Conservation (phyloP, 768 basidiomycete species). For the Lentinula aciculospora region DNA sequence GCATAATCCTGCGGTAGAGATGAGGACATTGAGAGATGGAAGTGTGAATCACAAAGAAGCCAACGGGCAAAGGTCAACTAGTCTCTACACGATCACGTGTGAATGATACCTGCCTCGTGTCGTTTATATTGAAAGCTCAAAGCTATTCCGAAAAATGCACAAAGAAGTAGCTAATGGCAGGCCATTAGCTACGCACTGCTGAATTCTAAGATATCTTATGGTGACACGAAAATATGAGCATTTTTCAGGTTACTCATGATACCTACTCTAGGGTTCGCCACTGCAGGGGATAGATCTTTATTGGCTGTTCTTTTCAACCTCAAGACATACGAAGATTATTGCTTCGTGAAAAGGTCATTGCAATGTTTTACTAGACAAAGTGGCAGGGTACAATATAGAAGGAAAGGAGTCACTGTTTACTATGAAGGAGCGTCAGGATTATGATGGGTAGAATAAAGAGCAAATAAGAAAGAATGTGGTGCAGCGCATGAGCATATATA, state of each 20-base stretch:
- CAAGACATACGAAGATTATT: constrained; percentile 3
- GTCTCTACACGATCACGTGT: constrained; percentile 8
- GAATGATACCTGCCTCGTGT: not conserved
- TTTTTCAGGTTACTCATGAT: too few relatives aligned
- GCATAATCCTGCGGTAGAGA: not conserved
- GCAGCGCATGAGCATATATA: not conserved
- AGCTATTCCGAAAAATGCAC: too few relatives aligned
- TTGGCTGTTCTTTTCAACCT: not conserved
- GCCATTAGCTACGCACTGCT: too few relatives aligned
- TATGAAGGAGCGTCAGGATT: not conserved
- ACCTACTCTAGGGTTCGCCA: too few relatives aligned
- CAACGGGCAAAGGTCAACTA: not conserved
- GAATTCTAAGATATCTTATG: too few relatives aligned
- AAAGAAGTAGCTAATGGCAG: too few relatives aligned
- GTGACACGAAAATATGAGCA: too few relatives aligned
- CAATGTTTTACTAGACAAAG: not conserved
- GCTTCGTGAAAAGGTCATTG: not conserved
- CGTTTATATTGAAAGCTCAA: too few relatives aligned
- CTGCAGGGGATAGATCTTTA: too few relatives aligned
- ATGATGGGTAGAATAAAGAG: not conserved
- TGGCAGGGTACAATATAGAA: not conserved
- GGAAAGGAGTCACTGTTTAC: not conserved
- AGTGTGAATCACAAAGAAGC: not conserved
- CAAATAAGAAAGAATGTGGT: not conserved
- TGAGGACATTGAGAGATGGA: not conserved